These are phyloP conservation scores for Rickenella mellea DNA, from an alignment of 768 basidiomycete species.

Conservation along the genomic window DNA sequence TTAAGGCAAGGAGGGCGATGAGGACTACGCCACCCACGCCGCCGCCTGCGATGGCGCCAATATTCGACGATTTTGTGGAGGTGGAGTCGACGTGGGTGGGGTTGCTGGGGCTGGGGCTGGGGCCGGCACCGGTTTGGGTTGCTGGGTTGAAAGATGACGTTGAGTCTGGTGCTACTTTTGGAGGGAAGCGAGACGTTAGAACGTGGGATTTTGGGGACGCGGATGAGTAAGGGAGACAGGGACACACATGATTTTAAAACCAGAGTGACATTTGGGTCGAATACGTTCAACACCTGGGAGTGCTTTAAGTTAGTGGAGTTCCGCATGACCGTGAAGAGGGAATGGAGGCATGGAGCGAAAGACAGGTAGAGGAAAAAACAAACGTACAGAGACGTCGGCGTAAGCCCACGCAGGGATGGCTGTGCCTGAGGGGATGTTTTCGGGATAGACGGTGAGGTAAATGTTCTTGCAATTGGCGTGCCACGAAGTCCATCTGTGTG, in stretches of 20 bases:
- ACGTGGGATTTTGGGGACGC: too few relatives aligned
- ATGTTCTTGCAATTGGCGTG: constrained; percentile 6
- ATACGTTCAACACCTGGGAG: too few relatives aligned
- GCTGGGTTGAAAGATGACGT: constrained; percentile 25
- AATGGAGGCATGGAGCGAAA: too few relatives aligned
- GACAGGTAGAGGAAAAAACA: too few relatives aligned
- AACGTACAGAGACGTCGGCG: constrained; percentile 15
- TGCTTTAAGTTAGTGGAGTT: too few relatives aligned
- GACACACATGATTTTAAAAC: too few relatives aligned
- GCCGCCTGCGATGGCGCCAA: constrained; percentile 59
- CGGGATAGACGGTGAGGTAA: constrained; percentile 11
- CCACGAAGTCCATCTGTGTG: neutral
- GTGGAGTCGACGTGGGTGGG: too few relatives aligned
- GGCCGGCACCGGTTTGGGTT: constrained; percentile 8
- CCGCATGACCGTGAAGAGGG: too few relatives aligned
- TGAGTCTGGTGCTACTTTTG: constrained; percentile 32
- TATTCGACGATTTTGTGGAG: constrained; percentile 21
- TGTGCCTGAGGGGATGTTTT: constrained; percentile 14
- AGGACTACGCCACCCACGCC: constrained; percentile 45
- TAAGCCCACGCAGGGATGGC: constrained; percentile 21
- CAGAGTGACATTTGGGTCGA: too few relatives aligned
- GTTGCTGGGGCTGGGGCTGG: constrained; percentile 5
- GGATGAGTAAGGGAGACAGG: too few relatives aligned
- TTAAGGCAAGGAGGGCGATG: constrained; percentile 29
- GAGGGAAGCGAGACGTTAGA: neutral